Evolutionary conservation across 352 stramenopile species (phyloP), one percentile per base, ranked within the genome.

Genomic region (Phytophthora podocarpi): DNA sequence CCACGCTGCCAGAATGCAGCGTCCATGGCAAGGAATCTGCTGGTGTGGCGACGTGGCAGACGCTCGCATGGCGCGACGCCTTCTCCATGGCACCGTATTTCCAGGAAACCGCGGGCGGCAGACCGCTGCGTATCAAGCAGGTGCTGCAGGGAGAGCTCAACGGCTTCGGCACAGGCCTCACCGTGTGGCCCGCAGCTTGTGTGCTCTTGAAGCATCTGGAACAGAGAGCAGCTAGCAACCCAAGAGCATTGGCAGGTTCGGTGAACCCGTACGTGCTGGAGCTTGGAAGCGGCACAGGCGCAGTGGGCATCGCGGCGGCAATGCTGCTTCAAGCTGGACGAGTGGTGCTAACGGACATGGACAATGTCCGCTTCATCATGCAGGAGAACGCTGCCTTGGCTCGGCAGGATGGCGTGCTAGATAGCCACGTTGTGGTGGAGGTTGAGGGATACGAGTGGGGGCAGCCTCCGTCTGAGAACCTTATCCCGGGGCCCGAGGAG

Each of bases 401-500:
- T 16, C 65, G 62, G 8, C 65, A 76, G 15, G 46, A 72, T 26
- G 70, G 51, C 18, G 60, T 48, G n/a, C 21, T 64, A 32, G 42
- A 64, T n/a, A 61, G 36, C 21, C 40, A 72, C 13, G 57, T 82
- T 28, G 42, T 59, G 27, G 74, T 98, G 37, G 59, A 89, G 30
- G 81, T 93, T 11, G 75, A 88, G 52, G 70, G 76, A 36, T 98
- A 98, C 76, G 90, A 97, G 59, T 98, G 96, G 94, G 94, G 93
- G 18, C 59, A 66, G 9, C 32, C 75, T 62, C 67, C 79, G 21
- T 71, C 60, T 4, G 26, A 51, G 26, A 66, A 27, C 0, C 57
- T 93, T 18, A 55, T 90, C 4, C 40, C 64, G 8, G 12, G 48
- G 15, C 36, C 51, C 20, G 42, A 60, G 11, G 45, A 62, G 0